Evolutionary conservation across 2,329 filamentous ascomycete species (phyloP).

Genomic region (Pezicula radicicola): DNA sequence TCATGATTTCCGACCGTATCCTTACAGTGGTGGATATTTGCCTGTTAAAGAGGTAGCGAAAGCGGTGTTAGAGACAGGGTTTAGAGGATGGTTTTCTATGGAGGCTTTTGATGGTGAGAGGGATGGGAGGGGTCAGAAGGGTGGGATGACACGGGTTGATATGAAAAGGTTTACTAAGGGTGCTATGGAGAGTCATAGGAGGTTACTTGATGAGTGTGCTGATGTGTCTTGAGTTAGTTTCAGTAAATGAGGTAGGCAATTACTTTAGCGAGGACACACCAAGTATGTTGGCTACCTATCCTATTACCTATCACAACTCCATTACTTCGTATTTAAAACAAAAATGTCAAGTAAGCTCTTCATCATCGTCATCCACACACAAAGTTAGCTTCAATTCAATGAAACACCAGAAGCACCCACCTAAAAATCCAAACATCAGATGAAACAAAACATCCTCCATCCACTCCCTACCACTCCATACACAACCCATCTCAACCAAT

Average conservation of each 20-base stretch:
- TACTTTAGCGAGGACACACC: background rate
- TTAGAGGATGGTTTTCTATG: slow-evolving; percentile 60
- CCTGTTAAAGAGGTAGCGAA: slow-evolving; percentile 62
- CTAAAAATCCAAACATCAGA: too few relatives aligned
- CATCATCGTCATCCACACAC: too few relatives aligned
- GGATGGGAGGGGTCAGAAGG: slow-evolving; percentile 53
- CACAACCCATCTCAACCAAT: too few relatives aligned
- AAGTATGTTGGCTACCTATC: background rate
- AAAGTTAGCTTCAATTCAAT: too few relatives aligned
- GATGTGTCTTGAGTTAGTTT: slow-evolving; percentile 5
- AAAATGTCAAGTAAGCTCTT: too few relatives aligned
- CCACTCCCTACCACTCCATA: too few relatives aligned
- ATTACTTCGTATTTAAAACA: too few relatives aligned
- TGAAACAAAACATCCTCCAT: too few relatives aligned
- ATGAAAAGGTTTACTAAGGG: slow-evolving; percentile 45
- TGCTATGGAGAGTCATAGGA: slow-evolving; percentile 38
- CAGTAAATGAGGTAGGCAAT: too few relatives aligned
- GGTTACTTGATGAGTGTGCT: slow-evolving; percentile 37
- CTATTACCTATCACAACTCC: too few relatives aligned
- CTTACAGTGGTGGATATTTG: slow-evolving; percentile 68
- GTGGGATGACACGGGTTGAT: slow-evolving; percentile 40
- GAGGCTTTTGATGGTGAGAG: slow-evolving; percentile 66
- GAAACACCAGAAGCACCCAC: too few relatives aligned
- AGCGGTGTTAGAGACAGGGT: slow-evolving; percentile 66
- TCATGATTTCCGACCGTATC: slow-evolving; percentile 65